Conservation (phyloP, 768 basidiomycete genomes). For the Suillus spraguei region DNA sequence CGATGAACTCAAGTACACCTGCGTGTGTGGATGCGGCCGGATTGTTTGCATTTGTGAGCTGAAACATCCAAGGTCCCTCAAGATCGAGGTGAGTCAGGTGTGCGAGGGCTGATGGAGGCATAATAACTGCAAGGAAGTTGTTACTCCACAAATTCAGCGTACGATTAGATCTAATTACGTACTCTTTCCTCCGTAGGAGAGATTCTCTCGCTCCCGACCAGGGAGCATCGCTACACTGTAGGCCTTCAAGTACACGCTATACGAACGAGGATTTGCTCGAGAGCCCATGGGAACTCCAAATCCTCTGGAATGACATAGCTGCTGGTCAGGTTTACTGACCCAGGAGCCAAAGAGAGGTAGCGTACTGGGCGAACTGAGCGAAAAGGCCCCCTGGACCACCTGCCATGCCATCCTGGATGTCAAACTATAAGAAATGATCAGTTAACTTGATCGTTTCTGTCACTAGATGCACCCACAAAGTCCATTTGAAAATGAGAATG, state of each 20-base stretch:
- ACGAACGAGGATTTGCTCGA: constrained; percentile 64
- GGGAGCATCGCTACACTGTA: constrained; percentile 96
- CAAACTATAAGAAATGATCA: constrained; percentile 35
- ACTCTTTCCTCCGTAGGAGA: constrained; percentile 99
- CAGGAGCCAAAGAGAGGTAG: constrained; percentile 13
- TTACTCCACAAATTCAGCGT: constrained; percentile 12
- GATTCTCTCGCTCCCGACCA: constrained; percentile 81
- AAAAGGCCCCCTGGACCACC: constrained; percentile 65
- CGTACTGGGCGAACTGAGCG: constrained; percentile 66
- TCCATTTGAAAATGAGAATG: constrained; percentile 33
- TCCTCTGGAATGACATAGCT: constrained; percentile 41
- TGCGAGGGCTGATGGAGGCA: constrained; percentile 95
- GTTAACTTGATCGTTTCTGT: not conserved
- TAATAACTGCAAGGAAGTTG: constrained; percentile 66
- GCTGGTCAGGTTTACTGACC: constrained; percentile 20
- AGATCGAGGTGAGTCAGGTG: constrained; percentile 86
- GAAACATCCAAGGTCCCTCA: constrained; percentile 94
- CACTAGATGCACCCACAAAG: constrained; percentile 32
- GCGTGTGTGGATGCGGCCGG: constrained; percentile 87
- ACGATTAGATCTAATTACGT: constrained; percentile 39
- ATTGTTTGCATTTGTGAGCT: constrained; percentile 88
- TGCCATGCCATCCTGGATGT: constrained; percentile 34
- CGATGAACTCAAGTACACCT: constrained; percentile 98
- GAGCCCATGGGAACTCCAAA: constrained; percentile 53
- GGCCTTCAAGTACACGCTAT: constrained; percentile 92